Percentiles rank a stretch among this genome's conserved stretches.
phyloP scores from a whole-genome alignment of 192 early-diverging fungal genomes.

The Anaeromyces robustus region DNA sequence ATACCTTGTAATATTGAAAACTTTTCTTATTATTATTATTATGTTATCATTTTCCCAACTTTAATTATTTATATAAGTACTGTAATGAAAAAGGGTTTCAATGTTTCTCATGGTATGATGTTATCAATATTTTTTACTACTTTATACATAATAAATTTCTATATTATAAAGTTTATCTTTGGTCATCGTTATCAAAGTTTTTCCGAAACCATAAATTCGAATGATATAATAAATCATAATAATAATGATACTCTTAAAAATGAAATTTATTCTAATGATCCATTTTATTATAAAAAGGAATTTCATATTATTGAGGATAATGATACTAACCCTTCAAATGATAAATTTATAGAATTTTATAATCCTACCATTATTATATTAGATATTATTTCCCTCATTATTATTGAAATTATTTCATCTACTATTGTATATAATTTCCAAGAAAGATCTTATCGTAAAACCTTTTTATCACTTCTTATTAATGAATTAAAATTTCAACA shows the following conservation, averaged over 20 bases:
- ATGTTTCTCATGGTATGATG: not conserved
- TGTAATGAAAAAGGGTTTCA: not conserved
- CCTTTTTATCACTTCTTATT: not conserved
- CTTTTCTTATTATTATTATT: not conserved
- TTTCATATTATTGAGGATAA: no score
- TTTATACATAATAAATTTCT: not conserved
- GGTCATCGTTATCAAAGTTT: no score
- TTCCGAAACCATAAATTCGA: no score
- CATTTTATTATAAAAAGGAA: no score
- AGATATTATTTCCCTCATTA: not conserved
- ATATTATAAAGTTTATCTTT: no score
- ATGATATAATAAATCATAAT: no score
- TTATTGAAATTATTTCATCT: not conserved
- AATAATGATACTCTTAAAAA: no score
- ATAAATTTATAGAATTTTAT: no score
- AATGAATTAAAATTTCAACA: not conserved
- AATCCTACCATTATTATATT: not conserved
- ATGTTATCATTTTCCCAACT: not conserved
- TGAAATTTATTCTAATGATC: no score
- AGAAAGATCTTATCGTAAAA: not conserved
- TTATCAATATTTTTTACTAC: not conserved
- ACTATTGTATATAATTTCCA: not conserved
- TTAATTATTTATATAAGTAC: not conserved
- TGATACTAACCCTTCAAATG: no score
- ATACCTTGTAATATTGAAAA: not conserved